These are phyloP conservation scores for Zymoseptoria ardabiliae DNA, from an alignment of 2,329 filamentous ascomycete genomes.

Conservation along the genomic window DNA sequence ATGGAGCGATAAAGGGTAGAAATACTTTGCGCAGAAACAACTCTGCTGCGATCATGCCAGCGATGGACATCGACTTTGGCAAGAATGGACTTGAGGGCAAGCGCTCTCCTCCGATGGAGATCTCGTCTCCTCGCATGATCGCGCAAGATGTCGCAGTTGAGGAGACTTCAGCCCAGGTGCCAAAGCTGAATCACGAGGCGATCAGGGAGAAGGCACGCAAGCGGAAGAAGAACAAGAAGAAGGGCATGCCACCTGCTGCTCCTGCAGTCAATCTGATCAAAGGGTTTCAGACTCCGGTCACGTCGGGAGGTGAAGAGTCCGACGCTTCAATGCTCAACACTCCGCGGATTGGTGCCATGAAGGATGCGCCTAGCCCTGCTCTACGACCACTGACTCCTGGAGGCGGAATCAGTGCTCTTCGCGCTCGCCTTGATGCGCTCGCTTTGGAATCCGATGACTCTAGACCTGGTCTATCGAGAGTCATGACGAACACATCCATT, in stretches of 20 bases:
- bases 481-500: conserved; percentile 32
- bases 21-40: background rate
- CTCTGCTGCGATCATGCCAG: conserved; percentile 21
- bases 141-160: conserved; percentile 15
- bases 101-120: conserved; percentile 26
- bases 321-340: conserved; percentile 37
- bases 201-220: conserved; percentile 31
- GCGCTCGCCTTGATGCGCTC: conserved; percentile 71
- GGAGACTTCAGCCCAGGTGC: conserved; percentile 16
- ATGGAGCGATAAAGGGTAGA: background rate
- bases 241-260: conserved; percentile 29
- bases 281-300: conserved; percentile 45
- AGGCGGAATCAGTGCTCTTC: conserved; percentile 75
- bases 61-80: conserved; percentile 29
- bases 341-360: conserved; percentile 27
- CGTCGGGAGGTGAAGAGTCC: conserved; percentile 50
- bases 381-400: conserved; percentile 43
- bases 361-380: conserved; percentile 37
- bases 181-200: conserved; percentile 29
- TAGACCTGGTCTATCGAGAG: conserved; percentile 40
- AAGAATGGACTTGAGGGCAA: conserved; percentile 20
- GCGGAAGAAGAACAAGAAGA: conserved; percentile 34
- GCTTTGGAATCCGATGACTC: conserved; percentile 56
- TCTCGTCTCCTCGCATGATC: conserved; percentile 24
- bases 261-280: conserved; percentile 37